A percentile compares a stretch with the other conserved stretches of the same genome.
phyloP scores from a whole-genome alignment of 768 basidiomycete species.

The Lactarius tabidus region DNA sequence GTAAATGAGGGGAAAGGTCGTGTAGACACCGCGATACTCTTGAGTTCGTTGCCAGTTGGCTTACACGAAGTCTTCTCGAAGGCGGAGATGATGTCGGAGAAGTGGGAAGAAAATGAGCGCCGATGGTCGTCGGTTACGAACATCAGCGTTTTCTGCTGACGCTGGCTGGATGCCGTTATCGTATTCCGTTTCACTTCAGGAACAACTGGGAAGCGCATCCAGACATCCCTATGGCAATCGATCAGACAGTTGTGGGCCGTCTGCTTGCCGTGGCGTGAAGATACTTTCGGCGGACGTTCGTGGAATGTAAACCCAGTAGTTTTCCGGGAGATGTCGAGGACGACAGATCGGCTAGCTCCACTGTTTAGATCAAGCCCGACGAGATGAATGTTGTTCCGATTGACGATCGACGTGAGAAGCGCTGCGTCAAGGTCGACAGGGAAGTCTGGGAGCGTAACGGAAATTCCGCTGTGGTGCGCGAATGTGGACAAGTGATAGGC shows the following conservation, averaged over 20 bases:
- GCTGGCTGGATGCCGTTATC: no score
- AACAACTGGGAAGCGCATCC: no score
- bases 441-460: slow-evolving; percentile 33
- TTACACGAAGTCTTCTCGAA: slow-evolving; percentile 48
- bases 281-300: slow-evolving; percentile 35
- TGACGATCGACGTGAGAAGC: no score
- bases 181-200: no score
- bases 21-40: no score
- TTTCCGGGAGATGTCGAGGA: slow-evolving; percentile 50
- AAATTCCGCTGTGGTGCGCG: slow-evolving; percentile 45
- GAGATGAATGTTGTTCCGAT: no score
- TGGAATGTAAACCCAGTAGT: slow-evolving; percentile 55
- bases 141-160: no score
- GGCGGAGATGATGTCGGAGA: slow-evolving; percentile 42
- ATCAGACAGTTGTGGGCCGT: no score
- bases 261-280: slow-evolving; percentile 20
- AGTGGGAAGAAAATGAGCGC: slow-evolving; percentile 40
- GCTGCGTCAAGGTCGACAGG: slow-evolving; percentile 26
- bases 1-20: no score
- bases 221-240: slow-evolving; percentile 11
- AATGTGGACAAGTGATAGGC: slow-evolving; percentile 57
- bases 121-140: slow-evolving; percentile 43
- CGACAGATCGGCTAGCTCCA: no score
- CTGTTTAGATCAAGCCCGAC: slow-evolving; percentile 40
- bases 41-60: no score